Evolutionary conservation across 805 yeast genomes (phyloP), one percentile per base, ranked within the genome.

Genomic region (Ogataea ramenticola): DNA sequence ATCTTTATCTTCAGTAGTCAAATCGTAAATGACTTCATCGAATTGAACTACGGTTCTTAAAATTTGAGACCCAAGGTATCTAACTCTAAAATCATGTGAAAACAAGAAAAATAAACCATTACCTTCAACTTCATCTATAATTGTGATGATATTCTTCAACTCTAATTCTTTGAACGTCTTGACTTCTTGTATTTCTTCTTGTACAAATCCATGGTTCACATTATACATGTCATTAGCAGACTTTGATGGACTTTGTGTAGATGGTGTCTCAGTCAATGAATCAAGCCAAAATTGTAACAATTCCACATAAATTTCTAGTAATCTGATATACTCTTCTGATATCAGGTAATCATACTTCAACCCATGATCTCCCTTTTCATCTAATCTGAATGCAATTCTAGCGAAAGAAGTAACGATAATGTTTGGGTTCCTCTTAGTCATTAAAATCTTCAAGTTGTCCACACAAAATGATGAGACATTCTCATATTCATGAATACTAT

Each of bases 91-190:
- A 57, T 89, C 96, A 52, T 89, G 95, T 1, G 96, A 86, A 54
- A 96, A 86, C 20, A 93, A 67, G 56, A 95, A 91, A 55, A 87
- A 93, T 27, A 93, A 64, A 0, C 96, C 99, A 57, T 90, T 87
- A 0, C 99, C 97, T 62, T 93, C 99, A 10, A 91, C 86, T 49
- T 91, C 97, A 61, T 93, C 98, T 39, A 93, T 82, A 0, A 86
- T 83, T 0, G 96, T 84, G 49, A 87, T 80, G 16, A 88, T 79
- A 39, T 79, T 80, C 51, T 86, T 86, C 74, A 87, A 71, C 56
- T 86, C 91, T 32, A 86, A 61, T 45, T 80, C 86, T 49, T 84
- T 89, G 42, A 69, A 70, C 3, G 68, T 71, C 14, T 66, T 66
- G 31, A 67, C 62, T 47, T 70, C 70, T 40, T 66, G 71, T 22